Percentiles rank a stretch among this genome's conserved stretches.
Conservation (phyloP, 164 flowering plant genomes). For the Akebia trifoliata region DNA sequence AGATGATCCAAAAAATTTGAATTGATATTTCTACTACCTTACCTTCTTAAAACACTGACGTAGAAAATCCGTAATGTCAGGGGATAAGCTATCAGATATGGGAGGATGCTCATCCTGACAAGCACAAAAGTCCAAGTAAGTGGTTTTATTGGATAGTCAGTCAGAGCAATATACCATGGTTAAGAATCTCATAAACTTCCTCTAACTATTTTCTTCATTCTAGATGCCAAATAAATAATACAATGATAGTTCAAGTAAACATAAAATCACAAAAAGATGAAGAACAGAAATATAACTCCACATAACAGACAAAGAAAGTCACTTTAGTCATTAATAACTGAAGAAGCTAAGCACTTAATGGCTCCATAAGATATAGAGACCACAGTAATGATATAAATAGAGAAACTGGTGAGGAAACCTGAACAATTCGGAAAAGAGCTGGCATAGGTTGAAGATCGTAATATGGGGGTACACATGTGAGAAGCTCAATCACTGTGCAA, state of each 20-base stretch:
- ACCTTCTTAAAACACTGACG: slow-evolving; percentile 98
- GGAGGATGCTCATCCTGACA: slow-evolving; percentile 96
- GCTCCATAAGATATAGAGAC: not conserved
- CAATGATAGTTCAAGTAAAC: not conserved
- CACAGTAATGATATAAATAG: slow-evolving; percentile 1
- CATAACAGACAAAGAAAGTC: not conserved
- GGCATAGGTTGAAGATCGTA: slow-evolving; percentile 99
- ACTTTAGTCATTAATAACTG: not conserved
- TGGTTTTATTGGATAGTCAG: not conserved
- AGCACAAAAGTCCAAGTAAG: slow-evolving; percentile 6
- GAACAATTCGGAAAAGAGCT: slow-evolving; percentile 95
- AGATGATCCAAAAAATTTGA: not conserved
- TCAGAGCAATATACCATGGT: not conserved
- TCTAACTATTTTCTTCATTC: not conserved
- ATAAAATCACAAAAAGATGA: not conserved
- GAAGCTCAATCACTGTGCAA: slow-evolving; percentile 98
- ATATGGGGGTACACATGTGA: slow-evolving; percentile 98
- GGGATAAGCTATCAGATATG: slow-evolving; percentile 85
- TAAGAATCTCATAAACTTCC: not conserved
- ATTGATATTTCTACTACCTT: slow-evolving; percentile 6
- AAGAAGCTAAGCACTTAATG: not conserved
- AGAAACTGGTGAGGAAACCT: slow-evolving; percentile 38
- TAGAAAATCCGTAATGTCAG: slow-evolving; percentile 87
- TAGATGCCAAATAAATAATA: too few species aligned
- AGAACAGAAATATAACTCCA: too few species aligned